Conservation (phyloP, 2,329 filamentous ascomycete genomes). For the Cryphonectria parasitica region DNA sequence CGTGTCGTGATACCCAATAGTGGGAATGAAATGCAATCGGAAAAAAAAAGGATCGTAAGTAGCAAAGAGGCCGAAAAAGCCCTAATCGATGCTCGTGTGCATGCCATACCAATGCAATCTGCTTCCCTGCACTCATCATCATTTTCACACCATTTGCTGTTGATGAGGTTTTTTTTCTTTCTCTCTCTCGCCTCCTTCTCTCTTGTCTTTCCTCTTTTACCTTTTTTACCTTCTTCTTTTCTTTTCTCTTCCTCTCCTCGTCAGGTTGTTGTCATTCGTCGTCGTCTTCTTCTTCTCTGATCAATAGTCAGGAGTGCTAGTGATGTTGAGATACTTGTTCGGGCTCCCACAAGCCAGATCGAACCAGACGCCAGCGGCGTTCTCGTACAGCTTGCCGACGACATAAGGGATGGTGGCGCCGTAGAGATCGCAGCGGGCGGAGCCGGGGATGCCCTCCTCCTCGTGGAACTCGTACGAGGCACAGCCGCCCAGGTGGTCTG, state of each 20-base stretch:
- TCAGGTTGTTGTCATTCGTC: too few relatives aligned
- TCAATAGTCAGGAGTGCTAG: not conserved
- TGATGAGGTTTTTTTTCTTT: too few relatives aligned
- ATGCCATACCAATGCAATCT: not conserved
- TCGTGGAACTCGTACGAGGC: constrained; percentile 43
- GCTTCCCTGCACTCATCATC: not conserved
- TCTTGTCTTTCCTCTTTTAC: not conserved
- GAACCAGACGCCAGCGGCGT: constrained; percentile 40
- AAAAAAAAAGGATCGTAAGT: not conserved
- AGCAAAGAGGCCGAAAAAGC: too few relatives aligned
- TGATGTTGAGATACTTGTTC: constrained; percentile 13
- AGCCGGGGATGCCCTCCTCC: constrained; percentile 35
- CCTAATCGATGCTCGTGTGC: not conserved
- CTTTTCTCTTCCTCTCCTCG: not conserved
- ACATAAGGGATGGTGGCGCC: constrained; percentile 38
- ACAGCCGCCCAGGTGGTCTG: constrained; percentile 40
- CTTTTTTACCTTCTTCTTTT: not conserved
- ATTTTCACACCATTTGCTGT: not conserved
- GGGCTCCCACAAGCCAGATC: constrained; percentile 44
- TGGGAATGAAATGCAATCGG: not conserved
- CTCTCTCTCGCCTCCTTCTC: too few relatives aligned
- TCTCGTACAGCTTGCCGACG: constrained; percentile 37
- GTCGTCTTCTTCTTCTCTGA: too few relatives aligned
- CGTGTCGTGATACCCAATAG: not conserved
- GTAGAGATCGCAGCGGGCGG: constrained; percentile 43